Base-by-base conservation (phyloP, 75 land plant genomes). In the Picea sitchensis region DNA sequence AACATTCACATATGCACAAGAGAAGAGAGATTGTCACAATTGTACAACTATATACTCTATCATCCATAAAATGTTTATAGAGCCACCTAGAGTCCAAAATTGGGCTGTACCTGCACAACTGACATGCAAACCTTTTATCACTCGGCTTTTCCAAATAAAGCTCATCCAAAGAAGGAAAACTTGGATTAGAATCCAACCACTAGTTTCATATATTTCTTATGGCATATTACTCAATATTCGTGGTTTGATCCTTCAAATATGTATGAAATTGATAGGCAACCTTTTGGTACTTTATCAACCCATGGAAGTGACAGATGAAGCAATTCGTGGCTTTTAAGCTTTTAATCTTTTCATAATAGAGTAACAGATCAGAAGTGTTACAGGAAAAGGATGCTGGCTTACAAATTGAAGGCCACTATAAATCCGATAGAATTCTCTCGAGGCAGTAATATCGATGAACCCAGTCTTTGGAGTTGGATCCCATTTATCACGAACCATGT, bases 351-450 rank as follows among this genome's bases (percentile, higher is more conserved):
- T 21, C 74, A 44, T 12, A 68, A 5, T 14, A 76, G 13, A 17
- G 11, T 14, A 76, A 76, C n/a, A 20, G 69, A 34, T 17, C 11
- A 76, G 41, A 60, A 61, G 12, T 51, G 11, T 44, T 36, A 56
- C 14, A 4, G 58, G 14, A 13, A 3, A 51, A 73, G 58, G 18
- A 11, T 73, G 64, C 14, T 44, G 11, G 60, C 98, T 92, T 90
- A 98, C 99, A 85, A 95, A 92, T 83, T 98, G 98, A 68, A 98
- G 87, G 38, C 95, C 99, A 84, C 98, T 95, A 57, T 87, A 98
- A 61, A 98, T 84, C 26, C 99, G 93, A 83, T 95, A 91, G 88
- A 93, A 98, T 64, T 98, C 99, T 83, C 92, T 95, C 75, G 99
- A 93, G 44, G 94, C 87, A 60, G 98, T 95, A 69, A 98, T 98